Evolutionary conservation across 352 stramenopile species (phyloP).

Genomic region (Phytophthora niederhauseri): DNA sequence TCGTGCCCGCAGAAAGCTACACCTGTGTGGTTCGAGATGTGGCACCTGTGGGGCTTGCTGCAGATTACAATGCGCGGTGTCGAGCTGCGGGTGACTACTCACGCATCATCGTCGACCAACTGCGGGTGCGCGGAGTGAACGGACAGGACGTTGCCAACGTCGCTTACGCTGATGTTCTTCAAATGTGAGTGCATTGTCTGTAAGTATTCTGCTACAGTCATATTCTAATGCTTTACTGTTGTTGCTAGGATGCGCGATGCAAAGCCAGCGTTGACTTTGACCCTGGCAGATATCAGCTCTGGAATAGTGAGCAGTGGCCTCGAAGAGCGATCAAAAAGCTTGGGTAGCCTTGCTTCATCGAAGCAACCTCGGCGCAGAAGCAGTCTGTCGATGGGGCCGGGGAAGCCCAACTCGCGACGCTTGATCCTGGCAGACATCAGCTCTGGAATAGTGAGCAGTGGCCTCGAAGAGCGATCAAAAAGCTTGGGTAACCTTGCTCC

Average conservation of each 20-base stretch:
- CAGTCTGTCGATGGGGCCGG: constrained; percentile 29
- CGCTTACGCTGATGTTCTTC: constrained; percentile 52
- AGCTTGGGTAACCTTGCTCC: constrained; percentile 24
- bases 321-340: constrained; percentile 28
- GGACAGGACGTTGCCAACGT: constrained; percentile 41
- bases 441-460: constrained; percentile 12
- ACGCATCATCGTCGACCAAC: constrained; percentile 44
- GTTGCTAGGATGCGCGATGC: constrained; percentile 50
- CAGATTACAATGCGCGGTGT: constrained; percentile 63
- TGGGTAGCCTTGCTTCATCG: constrained; percentile 16
- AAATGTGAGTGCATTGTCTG: constrained; percentile 32
- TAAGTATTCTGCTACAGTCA: background rate
- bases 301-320: constrained; percentile 12
- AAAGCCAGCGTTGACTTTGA: constrained; percentile 49
- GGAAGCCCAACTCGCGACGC: constrained; percentile 22
- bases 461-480: constrained; percentile 26
- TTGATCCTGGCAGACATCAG: constrained; percentile 51
- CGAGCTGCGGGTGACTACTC: constrained; percentile 49
- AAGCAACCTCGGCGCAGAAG: constrained; percentile 31
- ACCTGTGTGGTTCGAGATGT: constrained; percentile 53
- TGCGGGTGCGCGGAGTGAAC: constrained; percentile 58
- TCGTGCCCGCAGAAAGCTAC: constrained; percentile 33
- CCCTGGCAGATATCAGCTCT: constrained; percentile 42
- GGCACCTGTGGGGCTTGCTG: constrained; percentile 39
- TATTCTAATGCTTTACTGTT: background rate